Percentiles rank a stretch among this genome's conserved stretches.
Conservation (phyloP, 2,329 filamentous ascomycete species). For the Sporothrix curviconia region DNA sequence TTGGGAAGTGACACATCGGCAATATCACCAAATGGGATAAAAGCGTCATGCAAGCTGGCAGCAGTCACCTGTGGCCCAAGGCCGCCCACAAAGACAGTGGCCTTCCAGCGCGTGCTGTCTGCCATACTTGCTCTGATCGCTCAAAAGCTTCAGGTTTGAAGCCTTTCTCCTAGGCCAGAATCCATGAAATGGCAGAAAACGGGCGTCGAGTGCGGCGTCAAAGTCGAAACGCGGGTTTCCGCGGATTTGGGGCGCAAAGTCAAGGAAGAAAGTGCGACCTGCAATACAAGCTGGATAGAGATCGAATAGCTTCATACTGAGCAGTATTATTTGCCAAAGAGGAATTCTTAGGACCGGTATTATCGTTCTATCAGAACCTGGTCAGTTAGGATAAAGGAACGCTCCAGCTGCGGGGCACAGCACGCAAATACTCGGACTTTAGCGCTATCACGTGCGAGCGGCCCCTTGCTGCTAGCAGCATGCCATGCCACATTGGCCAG, state of each 20-base stretch:
- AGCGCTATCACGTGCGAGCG: constrained; percentile 13
- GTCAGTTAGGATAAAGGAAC: too few species aligned
- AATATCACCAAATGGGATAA: constrained; percentile 95
- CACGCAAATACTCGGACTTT: background rate
- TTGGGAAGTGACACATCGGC: constrained; percentile 86
- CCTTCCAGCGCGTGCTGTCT: constrained; percentile 76
- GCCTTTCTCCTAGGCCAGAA: too few species aligned
- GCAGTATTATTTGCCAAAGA: too few species aligned
- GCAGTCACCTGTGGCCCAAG: constrained; percentile 72
- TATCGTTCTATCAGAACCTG: background rate
- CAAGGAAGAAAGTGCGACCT: background rate
- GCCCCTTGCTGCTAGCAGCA: background rate
- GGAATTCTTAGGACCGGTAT: too few species aligned
- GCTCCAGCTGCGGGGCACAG: background rate
- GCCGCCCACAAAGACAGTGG: constrained; percentile 87
- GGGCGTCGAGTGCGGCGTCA: too few species aligned
- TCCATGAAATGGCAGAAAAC: too few species aligned
- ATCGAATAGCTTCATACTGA: too few species aligned
- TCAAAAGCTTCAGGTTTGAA: too few species aligned
- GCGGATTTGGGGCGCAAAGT: too few species aligned
- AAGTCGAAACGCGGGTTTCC: too few species aligned
- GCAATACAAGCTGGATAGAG: background rate
- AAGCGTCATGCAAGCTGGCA: constrained; percentile 76
- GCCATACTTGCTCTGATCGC: too few species aligned
- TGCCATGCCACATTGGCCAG: constrained; percentile 10